Base-by-base conservation (phyloP, 257 asterid species). In the Capsicum baccatum region DNA sequence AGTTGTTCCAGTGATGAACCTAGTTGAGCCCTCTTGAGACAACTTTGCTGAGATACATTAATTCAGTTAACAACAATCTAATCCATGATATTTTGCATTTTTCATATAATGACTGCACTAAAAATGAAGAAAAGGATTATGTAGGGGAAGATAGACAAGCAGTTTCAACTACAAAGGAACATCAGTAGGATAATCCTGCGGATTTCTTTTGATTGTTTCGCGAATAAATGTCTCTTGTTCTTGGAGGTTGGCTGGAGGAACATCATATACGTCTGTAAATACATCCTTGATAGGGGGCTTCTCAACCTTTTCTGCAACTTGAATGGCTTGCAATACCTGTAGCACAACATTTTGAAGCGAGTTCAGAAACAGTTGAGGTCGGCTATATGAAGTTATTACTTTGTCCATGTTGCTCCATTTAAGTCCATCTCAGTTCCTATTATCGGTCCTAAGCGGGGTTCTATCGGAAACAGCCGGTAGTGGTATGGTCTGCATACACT, bases 311-410 rank as follows among this genome's bases (percentile, higher is more conserved):
- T 96, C 98, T 67, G 99, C 98, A 82, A 87, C 94, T 91, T 92
- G 97, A 89, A 94, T 92, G 84, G 98, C 97, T 74, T 90, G 88
- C 86, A 96, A 62, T 10, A 94, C 93, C 99, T 96, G 92, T 17
- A 78, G 56, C 70, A 68, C 58, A 55, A 62, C 44, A 19, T 80
- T 59, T 64, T 39, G 16, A 81, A 13, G 9, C 1, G 48, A 50
- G 21, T 21, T 81, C 6, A 81, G 26, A 59, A 48, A 52, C 57
- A 50, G 60, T 71, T 0, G 0, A 8, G 5, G 15, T 12, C 37
- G 9, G 37, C 16, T 17, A 70, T 4, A 42, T 9, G 79, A 17
- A 44, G 1, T 44, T 6, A 0, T 71, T 47, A 71, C 39, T 71
- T 26, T 10, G 39, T 19, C 13, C 13, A 9, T n/a, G 39, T 6